Conservation (phyloP, 257 asterid genomes). For the Solanum bulbocastanum region DNA sequence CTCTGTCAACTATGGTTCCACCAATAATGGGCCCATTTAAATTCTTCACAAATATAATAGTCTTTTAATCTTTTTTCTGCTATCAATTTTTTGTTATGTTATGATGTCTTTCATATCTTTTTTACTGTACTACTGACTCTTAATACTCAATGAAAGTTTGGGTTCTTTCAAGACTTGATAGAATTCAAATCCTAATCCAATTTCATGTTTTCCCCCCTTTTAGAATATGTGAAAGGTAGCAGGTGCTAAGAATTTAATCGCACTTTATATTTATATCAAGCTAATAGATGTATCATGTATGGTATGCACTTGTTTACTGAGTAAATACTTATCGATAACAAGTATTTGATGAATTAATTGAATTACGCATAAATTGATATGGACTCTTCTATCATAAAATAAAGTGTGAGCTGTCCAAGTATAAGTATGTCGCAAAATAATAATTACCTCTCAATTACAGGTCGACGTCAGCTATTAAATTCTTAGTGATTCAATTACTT, state of each 20-base stretch:
- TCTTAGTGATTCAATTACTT: background rate
- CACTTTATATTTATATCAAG: too few species aligned
- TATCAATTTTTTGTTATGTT: background rate
- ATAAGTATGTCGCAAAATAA: background rate
- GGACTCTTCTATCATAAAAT: fast-evolving
- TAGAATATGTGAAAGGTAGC: background rate
- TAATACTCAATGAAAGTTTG: background rate
- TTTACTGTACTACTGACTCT: background rate
- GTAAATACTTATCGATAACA: background rate
- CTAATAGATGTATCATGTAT: background rate
- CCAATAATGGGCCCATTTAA: background rate
- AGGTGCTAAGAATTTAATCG: background rate
- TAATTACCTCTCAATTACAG: background rate
- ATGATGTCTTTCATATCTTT: background rate
- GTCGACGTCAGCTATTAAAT: background rate
- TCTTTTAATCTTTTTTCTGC: background rate
- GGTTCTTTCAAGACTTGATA: background rate
- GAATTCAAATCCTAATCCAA: background rate
- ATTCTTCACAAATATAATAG: background rate
- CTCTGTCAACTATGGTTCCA: background rate
- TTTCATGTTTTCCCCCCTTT: background rate
- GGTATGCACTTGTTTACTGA: background rate
- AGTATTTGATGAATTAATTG: background rate
- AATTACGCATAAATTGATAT: background rate
- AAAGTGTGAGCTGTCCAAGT: too few species aligned